Evolutionary conservation across 2,329 filamentous ascomycete species (phyloP).

Genomic region (Metarhizium anisopliae): DNA sequence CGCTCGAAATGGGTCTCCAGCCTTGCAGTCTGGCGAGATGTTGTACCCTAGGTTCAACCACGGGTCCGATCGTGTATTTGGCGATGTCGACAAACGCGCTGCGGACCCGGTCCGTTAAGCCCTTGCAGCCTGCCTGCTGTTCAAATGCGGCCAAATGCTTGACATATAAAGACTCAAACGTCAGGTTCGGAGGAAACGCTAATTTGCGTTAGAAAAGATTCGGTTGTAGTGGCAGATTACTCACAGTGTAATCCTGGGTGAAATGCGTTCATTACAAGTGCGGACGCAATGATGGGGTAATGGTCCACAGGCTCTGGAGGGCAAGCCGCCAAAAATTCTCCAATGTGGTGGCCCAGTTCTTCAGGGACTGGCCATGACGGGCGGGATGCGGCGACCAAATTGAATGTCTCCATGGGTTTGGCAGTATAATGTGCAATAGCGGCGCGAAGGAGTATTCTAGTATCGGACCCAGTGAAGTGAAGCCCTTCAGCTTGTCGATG

Average conservation of each 20-base stretch:
- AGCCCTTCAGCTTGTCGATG: background rate
- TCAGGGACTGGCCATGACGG: background rate
- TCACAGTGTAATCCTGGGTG: background rate
- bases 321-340: background rate
- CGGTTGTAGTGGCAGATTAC: background rate
- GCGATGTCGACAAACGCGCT: background rate
- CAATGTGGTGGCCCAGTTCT: background rate
- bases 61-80: background rate
- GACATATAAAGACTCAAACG: background rate
- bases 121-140: background rate
- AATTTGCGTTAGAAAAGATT: background rate
- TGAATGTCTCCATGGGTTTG: background rate
- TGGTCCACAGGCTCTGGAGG: background rate
- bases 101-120: background rate
- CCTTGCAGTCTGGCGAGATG: background rate
- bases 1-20: background rate
- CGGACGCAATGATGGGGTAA: background rate
- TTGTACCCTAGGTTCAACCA: background rate
- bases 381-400: background rate
- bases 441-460: background rate
- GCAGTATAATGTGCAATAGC: background rate
- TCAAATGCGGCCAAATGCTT: background rate
- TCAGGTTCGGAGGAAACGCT: background rate
- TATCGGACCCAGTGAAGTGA: background rate
- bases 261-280: background rate